Conservation (phyloP, 75 land plant species). For the Adiantum capillusveneris region DNA sequence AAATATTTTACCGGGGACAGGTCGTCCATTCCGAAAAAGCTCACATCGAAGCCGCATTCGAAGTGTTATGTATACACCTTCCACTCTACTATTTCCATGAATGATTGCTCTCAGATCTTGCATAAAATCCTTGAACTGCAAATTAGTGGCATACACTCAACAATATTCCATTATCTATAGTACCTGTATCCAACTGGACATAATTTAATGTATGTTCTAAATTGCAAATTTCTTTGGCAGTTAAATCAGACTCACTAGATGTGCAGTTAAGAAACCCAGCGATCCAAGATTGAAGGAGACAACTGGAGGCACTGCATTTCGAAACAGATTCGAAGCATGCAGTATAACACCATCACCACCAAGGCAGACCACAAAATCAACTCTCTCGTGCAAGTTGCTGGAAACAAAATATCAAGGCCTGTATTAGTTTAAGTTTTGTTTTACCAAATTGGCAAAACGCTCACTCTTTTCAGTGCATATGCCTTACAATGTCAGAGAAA, state of each 20-base stretch:
- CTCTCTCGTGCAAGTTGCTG: slow-evolving; percentile 97
- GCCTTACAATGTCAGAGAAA: too few relatives aligned
- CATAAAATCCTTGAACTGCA: slow-evolving; percentile 73
- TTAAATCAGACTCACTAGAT: slow-evolving; percentile 71
- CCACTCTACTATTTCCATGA: slow-evolving; percentile 76
- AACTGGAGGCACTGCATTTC: slow-evolving; percentile 88
- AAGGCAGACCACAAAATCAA: slow-evolving; percentile 97
- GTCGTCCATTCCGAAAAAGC: slow-evolving; percentile 75
- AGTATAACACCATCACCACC: slow-evolving; percentile 99
- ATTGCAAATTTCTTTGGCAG: too few relatives aligned
- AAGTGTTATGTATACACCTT: slow-evolving; percentile 95
- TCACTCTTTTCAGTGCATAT: too few relatives aligned
- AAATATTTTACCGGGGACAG: slow-evolving; percentile 91
- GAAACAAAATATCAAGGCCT: slow-evolving; percentile 5
- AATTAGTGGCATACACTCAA: background rate
- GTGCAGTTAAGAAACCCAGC: slow-evolving; percentile 94
- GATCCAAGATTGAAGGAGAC: slow-evolving; percentile 99
- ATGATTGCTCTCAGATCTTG: slow-evolving; percentile 78
- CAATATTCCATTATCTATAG: too few relatives aligned
- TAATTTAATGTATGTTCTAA: too few relatives aligned
- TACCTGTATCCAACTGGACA: too few relatives aligned
- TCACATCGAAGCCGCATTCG: slow-evolving; percentile 91
- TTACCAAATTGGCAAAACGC: too few relatives aligned
- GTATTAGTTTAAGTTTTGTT: too few relatives aligned
- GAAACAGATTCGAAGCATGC: slow-evolving; percentile 94